Conservation (phyloP, 2,329 filamentous ascomycete species). For the Exophiala sp. region DNA sequence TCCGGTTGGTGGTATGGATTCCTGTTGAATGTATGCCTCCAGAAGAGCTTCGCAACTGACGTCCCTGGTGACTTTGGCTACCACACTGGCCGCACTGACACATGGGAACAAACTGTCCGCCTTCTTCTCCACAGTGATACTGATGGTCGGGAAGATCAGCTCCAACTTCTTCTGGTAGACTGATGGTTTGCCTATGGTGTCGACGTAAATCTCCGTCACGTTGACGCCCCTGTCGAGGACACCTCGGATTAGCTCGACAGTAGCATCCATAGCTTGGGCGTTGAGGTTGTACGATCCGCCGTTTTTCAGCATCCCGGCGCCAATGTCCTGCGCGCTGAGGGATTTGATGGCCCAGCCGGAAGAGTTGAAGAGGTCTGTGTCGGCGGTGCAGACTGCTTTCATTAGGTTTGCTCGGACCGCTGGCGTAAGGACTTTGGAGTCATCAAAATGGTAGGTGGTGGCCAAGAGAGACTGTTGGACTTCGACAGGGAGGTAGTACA, state of each 20-base stretch:
- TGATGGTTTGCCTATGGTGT: constrained; percentile 80
- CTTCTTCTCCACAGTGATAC: constrained; percentile 77
- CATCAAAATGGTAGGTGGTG: constrained; percentile 77
- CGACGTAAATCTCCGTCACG: constrained; percentile 83
- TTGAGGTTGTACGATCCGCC: constrained; percentile 75
- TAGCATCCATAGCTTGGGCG: constrained; percentile 90
- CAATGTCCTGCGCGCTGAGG: constrained; percentile 79
- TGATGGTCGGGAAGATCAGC: constrained; percentile 70
- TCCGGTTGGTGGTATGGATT: constrained; percentile 21
- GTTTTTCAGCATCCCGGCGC: constrained; percentile 65
- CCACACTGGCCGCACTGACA: constrained; percentile 88
- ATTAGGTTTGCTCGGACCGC: constrained; percentile 68
- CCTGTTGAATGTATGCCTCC: constrained; percentile 44
- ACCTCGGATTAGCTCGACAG: constrained; percentile 70
- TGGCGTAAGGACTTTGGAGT: constrained; percentile 85
- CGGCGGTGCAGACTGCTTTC: constrained; percentile 62
- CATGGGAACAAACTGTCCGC: constrained; percentile 88
- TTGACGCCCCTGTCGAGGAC: constrained; percentile 75
- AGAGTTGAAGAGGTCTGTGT: constrained; percentile 51
- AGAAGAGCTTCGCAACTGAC: constrained; percentile 78
- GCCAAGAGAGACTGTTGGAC: constrained; percentile 67
- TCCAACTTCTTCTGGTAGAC: constrained; percentile 80
- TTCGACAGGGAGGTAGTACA: constrained; percentile 65
- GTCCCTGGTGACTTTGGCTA: constrained; percentile 92
- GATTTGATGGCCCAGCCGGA: constrained; percentile 81